Evolutionary conservation across 495 filamentous ascomycete genomes (phyloP).

Genomic region (Penicillium argentinense): DNA sequence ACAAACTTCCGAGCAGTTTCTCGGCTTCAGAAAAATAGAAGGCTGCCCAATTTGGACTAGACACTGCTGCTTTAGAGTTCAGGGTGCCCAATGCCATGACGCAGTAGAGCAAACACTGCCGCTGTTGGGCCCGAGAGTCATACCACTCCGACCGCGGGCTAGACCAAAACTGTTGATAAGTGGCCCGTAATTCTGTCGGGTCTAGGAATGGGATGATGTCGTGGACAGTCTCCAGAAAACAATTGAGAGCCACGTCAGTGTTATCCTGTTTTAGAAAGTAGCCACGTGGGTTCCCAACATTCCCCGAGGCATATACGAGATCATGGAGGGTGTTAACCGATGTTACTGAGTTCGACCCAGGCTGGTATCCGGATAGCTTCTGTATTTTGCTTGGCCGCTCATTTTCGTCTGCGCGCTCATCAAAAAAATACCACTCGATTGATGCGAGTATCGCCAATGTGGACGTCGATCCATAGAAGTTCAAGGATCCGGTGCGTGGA

Average conservation of each 20-base stretch:
- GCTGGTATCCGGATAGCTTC: background rate
- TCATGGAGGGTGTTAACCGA: background rate
- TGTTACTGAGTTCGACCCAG: background rate
- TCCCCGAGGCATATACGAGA: background rate
- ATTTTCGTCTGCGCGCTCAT: background rate
- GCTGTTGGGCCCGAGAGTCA: background rate
- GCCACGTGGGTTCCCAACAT: background rate
- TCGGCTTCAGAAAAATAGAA: constrained; percentile 1
- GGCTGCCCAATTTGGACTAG: background rate
- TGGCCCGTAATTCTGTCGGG: background rate
- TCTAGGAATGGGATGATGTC: background rate
- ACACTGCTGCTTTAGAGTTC: background rate
- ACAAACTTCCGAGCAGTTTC: background rate
- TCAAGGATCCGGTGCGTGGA: background rate
- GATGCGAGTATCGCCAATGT: background rate
- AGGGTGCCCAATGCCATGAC: constrained; percentile 7
- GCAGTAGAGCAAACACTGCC: constrained; percentile 2
- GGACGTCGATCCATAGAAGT: constrained; percentile 7
- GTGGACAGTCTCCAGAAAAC: background rate
- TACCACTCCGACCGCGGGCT: background rate
- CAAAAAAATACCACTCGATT: background rate
- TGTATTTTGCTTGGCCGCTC: constrained; percentile 1
- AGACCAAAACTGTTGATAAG: background rate
- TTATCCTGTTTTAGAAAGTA: background rate
- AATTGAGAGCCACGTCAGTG: background rate